Evolutionary conservation across 345 rosid genomes (phyloP).

Genomic region (Euphorbia tirucalli): DNA sequence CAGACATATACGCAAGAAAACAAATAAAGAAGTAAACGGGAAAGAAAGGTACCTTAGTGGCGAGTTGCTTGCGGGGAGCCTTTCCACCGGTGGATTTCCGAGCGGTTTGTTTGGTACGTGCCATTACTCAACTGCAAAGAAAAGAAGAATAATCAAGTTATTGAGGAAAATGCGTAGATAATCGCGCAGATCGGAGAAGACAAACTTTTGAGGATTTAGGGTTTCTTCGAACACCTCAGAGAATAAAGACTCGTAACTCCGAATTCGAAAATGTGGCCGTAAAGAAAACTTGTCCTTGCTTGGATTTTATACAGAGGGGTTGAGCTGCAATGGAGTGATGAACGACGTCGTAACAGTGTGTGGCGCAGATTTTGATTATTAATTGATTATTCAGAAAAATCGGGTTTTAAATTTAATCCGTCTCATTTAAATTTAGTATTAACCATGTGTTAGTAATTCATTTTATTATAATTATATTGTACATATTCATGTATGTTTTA

Average conservation of each 20-base stretch:
- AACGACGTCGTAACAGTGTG: background rate
- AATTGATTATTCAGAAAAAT: no score
- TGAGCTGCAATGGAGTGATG: background rate
- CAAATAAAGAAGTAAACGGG: background rate
- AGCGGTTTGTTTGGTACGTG: slow-evolving; percentile 69
- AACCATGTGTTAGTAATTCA: no score
- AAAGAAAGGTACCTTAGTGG: slow-evolving; percentile 40
- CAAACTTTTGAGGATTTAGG: background rate
- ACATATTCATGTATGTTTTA: no score
- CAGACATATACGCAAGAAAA: background rate
- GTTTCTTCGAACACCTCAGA: background rate
- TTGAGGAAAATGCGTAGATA: background rate
- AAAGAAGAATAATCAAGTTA: background rate
- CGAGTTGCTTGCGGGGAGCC: slow-evolving; percentile 62
- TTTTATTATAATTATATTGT: no score
- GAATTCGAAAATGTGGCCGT: slow-evolving; percentile 11
- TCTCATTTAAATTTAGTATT: no score
- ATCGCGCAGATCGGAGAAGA: background rate
- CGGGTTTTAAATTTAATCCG: no score
- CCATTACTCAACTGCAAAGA: slow-evolving; percentile 38
- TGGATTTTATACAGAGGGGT: background rate
- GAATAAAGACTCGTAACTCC: slow-evolving; percentile 6
- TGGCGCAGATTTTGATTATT: no score
- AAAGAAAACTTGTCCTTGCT: background rate
- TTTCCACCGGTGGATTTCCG: slow-evolving; percentile 62